phyloP scores from a whole-genome alignment of 2,329 filamentous ascomycete species.

The Clarireedia hainanense region DNA sequence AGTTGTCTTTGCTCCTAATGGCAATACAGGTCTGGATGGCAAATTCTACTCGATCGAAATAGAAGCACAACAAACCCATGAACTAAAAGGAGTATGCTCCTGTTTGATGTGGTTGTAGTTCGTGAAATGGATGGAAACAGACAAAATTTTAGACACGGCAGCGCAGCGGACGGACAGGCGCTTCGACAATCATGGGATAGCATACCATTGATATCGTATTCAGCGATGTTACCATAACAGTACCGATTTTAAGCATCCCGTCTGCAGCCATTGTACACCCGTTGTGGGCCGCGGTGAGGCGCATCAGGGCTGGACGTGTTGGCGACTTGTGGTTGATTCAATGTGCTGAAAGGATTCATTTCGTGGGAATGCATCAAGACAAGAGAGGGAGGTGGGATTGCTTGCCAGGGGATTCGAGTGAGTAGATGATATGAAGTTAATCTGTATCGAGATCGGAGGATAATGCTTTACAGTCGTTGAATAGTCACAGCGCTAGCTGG shows the following conservation, averaged over 20 bases:
- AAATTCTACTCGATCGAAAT: not conserved
- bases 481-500: too few relatives aligned
- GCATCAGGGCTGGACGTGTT: not conserved
- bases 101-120: not conserved
- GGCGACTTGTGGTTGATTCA: too few relatives aligned
- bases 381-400: too few relatives aligned
- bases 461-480: too few relatives aligned
- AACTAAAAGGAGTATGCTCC: not conserved
- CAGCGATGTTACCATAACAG: not conserved
- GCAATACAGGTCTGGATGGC: not conserved
- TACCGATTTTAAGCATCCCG: not conserved
- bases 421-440: too few relatives aligned
- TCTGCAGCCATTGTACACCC: not conserved
- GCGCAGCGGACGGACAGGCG: not conserved
- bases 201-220: not conserved
- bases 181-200: not conserved
- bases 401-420: too few relatives aligned
- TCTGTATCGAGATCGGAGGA: too few relatives aligned
- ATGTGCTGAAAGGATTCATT: not conserved
- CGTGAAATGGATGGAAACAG: not conserved
- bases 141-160: not conserved
- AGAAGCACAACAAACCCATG: not conserved
- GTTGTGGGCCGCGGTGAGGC: not conserved
- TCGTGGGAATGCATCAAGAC: not conserved
- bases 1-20: too few relatives aligned